Evolutionary conservation across 176 grass and related monocot genomes (phyloP).

Genomic region (Phoenix roebelenii): DNA sequence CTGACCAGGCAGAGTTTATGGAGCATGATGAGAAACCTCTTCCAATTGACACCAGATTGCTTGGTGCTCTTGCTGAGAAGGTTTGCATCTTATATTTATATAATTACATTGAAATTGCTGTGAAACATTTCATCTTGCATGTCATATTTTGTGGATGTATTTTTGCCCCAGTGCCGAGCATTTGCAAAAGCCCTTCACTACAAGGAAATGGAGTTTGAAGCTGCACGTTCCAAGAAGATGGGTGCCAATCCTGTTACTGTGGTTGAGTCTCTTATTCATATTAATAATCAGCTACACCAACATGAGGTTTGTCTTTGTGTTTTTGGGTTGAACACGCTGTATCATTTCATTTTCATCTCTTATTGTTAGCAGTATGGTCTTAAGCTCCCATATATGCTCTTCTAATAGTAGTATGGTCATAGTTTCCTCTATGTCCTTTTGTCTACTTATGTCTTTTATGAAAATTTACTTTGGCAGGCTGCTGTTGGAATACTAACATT

Average conservation of each 20-base stretch:
- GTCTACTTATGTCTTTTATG: background rate
- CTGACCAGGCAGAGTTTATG: constrained; percentile 91
- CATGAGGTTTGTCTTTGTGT: constrained; percentile 64
- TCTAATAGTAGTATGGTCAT: no score
- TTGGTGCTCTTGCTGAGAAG: constrained; percentile 99
- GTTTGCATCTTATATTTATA: constrained; percentile 9
- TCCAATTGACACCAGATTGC: constrained; percentile 95
- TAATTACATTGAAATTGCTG: no score
- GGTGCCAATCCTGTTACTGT: constrained; percentile 95
- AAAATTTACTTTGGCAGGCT: constrained; percentile 43
- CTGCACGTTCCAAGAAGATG: constrained; percentile 88
- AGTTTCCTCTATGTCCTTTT: background rate
- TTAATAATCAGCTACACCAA: constrained; percentile 95
- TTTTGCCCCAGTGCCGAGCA: constrained; percentile 64
- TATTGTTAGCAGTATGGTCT: no score
- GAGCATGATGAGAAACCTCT: constrained; percentile 98
- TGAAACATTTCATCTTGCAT: no score
- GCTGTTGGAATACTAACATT: constrained; percentile 96
- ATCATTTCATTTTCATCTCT: no score
- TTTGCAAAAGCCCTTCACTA: constrained; percentile 98
- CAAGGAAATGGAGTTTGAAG: constrained; percentile 99
- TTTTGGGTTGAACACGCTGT: no score
- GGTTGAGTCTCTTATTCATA: constrained; percentile 97
- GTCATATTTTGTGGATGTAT: background rate
- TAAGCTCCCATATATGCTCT: no score